Base-by-base conservation (phyloP, 192 early-diverging fungal genomes). In the Backusella westeae region DNA sequence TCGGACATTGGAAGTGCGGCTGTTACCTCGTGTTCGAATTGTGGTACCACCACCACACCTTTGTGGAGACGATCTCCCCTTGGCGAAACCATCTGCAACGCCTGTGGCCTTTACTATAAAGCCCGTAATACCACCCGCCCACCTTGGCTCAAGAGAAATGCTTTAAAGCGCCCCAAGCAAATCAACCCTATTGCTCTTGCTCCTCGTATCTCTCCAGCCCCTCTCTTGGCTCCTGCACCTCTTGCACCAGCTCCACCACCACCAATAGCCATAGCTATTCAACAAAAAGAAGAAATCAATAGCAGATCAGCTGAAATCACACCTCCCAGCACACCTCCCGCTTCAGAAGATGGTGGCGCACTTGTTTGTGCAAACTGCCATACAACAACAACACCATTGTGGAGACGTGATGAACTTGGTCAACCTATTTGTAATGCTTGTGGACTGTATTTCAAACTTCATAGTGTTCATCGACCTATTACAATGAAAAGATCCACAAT, bases 351-450 rank as follows among this genome's bases (percentile, higher is more conserved):
- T 26, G 69, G 52, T 19, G 17, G 46, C 38, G 35, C 79, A 35
- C 73, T 72, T 69, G 14, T 73, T 6, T 91, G 93, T 78, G 91
- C 85, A 77, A 94, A 94, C 80, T 96, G 94, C 80, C 83, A 86
- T 4, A 90, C 86, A 21, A 89, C 87, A 44, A 79, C 78, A 21
- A 91, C 94, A 5, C 93, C 94, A 6, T 83, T 94, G 0, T 95
- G 94, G 94, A 83, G 94, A 71, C 85, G 93, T 49, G 91, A 93
- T 78, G 80, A 79, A 32, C 79, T 82, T 4, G 93, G 92, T 67
- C 88, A 93, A 32, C 79, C 88, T 52, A 90, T 95, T 56, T 97
- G 96, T 85, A 97, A 97, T 81, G 95, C 95, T 19, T 97, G 96
- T 81, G 97, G 96, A 2, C 84, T 97, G 41, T 96, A 97, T 81